Conservation (phyloP, 805 yeast species). For the Yarrowia alimentaria region DNA sequence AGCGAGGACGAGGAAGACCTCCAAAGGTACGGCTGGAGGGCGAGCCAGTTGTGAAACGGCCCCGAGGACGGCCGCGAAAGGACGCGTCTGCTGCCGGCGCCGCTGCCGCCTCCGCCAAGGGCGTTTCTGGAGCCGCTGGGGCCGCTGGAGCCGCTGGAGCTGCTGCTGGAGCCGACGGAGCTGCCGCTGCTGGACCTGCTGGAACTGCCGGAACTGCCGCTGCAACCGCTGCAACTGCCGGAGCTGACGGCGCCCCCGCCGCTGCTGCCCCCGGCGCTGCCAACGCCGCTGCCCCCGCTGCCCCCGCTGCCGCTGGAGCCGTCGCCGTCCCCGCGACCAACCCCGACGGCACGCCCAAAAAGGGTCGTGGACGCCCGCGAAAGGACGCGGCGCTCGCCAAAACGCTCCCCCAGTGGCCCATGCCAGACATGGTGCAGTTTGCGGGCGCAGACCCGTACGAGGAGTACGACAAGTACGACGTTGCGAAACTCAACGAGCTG, state of each 20-base stretch:
- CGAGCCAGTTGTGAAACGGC: constrained; percentile 12
- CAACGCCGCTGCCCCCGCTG: constrained; percentile 1
- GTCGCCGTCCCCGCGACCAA: constrained; percentile 3
- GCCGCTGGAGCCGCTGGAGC: neutral
- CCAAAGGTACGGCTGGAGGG: constrained; percentile 24
- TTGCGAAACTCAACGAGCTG: constrained; percentile 4
- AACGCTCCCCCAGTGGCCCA: constrained; percentile 16
- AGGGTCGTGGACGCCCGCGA: constrained; percentile 25
- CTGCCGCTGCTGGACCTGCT: neutral
- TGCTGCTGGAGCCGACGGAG: neutral
- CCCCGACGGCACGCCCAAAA: neutral
- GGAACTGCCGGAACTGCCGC: neutral
- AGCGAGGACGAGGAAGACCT: constrained; percentile 24
- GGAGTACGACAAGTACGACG: neutral
- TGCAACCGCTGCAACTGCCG: neutral
- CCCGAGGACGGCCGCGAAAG: constrained; percentile 25
- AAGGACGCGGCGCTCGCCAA: neutral
- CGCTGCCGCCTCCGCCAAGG: neutral
- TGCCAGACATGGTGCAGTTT: constrained; percentile 10
- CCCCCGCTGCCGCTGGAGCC: neutral
- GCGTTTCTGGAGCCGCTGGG: neutral
- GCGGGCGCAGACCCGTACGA: constrained; percentile 24
- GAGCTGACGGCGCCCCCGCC: neutral
- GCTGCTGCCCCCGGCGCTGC: neutral
- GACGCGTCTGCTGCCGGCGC: neutral